Conservation (phyloP, 805 yeast species). For the Myxozyma mucilagina region DNA sequence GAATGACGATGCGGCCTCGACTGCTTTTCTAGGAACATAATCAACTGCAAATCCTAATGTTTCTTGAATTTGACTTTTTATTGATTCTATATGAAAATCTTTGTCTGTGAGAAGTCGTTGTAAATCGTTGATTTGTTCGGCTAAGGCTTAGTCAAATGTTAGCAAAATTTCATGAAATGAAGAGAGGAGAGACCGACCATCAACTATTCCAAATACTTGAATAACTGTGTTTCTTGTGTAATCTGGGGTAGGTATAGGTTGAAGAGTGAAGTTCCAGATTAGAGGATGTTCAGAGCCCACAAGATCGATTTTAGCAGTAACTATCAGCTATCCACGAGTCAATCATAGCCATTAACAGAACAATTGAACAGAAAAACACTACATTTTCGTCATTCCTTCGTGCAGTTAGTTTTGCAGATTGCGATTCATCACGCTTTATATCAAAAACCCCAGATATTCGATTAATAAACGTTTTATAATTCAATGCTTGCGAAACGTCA, state of each 20-base stretch:
- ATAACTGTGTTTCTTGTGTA: neutral
- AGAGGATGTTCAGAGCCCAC: slow-evolving; percentile 3
- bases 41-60: neutral
- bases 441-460: slow-evolving; percentile 3
- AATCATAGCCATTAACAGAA: neutral
- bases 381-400: neutral
- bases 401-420: neutral
- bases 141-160: neutral
- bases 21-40: slow-evolving; percentile 11
- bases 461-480: slow-evolving; percentile 7
- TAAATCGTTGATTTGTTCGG: slow-evolving; percentile 9
- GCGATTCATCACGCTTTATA: neutral
- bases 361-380: neutral
- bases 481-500: slow-evolving; percentile 13
- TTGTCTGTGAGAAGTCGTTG: slow-evolving; percentile 3
- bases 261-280: slow-evolving; percentile 15
- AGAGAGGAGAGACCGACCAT: slow-evolving; percentile 5
- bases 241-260: neutral
- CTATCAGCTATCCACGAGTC: neutral
- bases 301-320: neutral
- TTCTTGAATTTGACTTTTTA: slow-evolving; percentile 10
- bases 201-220: slow-evolving; percentile 10
- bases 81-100: slow-evolving; percentile 13
- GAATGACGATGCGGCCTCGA: slow-evolving; percentile 3
- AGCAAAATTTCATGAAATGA: neutral